Conservation (phyloP, 1,284 basidiomycete species). For the Ceratorhiza oryzae-sativae region DNA sequence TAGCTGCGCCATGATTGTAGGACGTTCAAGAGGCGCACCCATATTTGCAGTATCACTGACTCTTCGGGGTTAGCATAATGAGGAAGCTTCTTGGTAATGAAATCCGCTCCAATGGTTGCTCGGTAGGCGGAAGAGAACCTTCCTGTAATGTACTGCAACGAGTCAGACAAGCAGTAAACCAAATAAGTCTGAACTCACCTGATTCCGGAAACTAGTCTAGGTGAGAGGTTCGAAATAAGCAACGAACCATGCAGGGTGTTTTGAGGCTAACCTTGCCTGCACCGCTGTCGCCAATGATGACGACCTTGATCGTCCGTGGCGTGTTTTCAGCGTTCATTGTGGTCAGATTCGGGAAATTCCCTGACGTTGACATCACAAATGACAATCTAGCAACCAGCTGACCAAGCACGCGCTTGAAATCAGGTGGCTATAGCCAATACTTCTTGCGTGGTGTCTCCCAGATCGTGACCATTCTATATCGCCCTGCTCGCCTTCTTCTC, state of each 20-base stretch:
- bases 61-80: conserved; percentile 63
- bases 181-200: conserved; percentile 11
- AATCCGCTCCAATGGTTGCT: conserved; percentile 85
- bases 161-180: not conserved
- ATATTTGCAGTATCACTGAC: conserved; percentile 73
- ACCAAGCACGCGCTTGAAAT: not conserved
- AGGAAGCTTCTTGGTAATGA: conserved; percentile 73
- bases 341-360: not conserved
- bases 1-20: not conserved
- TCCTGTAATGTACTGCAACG: conserved; percentile 70
- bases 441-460: not conserved
- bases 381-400: not conserved
- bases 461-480: too few relatives aligned
- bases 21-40: conserved; percentile 60
- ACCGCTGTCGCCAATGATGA: conserved; percentile 76
- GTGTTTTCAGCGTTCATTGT: conserved; percentile 14
- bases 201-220: conserved; percentile 44
- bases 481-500: too few relatives aligned
- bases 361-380: conserved; percentile 6
- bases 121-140: conserved; percentile 76
- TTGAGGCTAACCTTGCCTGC: conserved; percentile 70
- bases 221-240: conserved; percentile 2
- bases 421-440: not conserved
- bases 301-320: conserved; percentile 70
- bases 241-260: conserved; percentile 3